phyloP scores from a whole-genome alignment of 306 rosid genomes.

The Luffa aegyptiaca region DNA sequence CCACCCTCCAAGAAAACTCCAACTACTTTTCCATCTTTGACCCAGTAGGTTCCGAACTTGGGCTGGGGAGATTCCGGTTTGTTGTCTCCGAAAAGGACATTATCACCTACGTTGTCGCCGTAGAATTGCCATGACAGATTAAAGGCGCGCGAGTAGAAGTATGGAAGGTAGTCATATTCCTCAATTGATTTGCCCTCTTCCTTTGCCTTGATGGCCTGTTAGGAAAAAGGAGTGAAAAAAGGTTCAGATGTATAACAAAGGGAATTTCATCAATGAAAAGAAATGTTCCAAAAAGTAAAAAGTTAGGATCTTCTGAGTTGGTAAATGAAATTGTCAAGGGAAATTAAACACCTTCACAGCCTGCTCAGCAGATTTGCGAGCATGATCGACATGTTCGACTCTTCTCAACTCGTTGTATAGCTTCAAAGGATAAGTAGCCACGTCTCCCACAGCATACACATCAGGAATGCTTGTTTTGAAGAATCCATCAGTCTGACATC shows the following conservation, averaged over 20 bases:
- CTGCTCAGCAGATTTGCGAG: slow-evolving; percentile 99
- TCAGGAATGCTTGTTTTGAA: slow-evolving; percentile 69
- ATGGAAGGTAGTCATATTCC: slow-evolving; percentile 94
- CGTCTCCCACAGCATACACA: slow-evolving; percentile 98
- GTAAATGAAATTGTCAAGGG: slow-evolving; percentile 1
- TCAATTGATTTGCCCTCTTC: slow-evolving; percentile 59
- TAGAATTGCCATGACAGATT: slow-evolving; percentile 91
- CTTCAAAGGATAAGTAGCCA: slow-evolving; percentile 89
- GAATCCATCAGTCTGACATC: slow-evolving; percentile 71
- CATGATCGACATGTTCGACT: slow-evolving; percentile 93
- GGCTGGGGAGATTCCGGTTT: slow-evolving; percentile 50
- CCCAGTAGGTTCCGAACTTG: slow-evolving; percentile 90
- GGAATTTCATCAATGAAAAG: background rate
- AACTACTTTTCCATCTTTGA: slow-evolving; percentile 71
- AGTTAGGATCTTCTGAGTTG: background rate
- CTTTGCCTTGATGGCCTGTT: slow-evolving; percentile 75
- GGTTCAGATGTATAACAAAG: background rate
- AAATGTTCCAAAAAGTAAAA: background rate
- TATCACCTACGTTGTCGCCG: slow-evolving; percentile 88
- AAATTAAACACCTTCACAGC: slow-evolving; percentile 63
- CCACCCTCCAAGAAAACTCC: slow-evolving; percentile 86
- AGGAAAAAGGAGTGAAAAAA: slow-evolving; percentile 6
- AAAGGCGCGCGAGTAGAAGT: slow-evolving; percentile 83
- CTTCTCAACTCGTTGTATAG: slow-evolving; percentile 72
- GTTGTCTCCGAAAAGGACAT: slow-evolving; percentile 81